Conservation (phyloP, 345 rosid species). For the Populus deltoides region DNA sequence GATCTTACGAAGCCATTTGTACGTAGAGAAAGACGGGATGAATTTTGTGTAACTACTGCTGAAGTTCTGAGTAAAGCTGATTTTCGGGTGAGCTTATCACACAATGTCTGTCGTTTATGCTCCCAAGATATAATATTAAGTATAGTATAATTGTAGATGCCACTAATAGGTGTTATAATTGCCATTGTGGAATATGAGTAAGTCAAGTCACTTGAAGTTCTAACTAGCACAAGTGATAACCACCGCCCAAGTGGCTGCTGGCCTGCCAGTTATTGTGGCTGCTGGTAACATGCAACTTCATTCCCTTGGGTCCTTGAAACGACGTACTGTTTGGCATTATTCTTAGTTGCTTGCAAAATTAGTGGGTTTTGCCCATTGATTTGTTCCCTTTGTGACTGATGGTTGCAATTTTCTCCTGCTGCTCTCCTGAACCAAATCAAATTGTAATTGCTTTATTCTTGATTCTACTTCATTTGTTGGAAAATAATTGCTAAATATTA, state of each 20-base stretch:
- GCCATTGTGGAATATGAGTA: not conserved
- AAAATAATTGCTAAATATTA: not conserved
- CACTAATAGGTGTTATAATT: not conserved
- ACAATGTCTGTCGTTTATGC: not conserved
- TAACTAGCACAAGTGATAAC: not conserved
- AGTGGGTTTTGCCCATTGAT: not conserved
- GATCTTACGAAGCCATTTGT: slow-evolving; percentile 49
- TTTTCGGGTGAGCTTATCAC: slow-evolving; percentile 63
- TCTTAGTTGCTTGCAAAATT: not conserved
- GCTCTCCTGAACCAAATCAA: too few species aligned
- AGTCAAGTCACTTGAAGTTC: not conserved
- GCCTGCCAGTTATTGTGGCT: not conserved
- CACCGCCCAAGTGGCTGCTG: not conserved
- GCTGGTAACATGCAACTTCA: not conserved
- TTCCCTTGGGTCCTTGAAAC: not conserved
- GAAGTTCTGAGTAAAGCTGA: slow-evolving; percentile 69
- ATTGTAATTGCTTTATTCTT: not conserved
- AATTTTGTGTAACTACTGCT: slow-evolving; percentile 53
- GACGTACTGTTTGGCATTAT: not conserved
- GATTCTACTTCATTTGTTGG: not conserved
- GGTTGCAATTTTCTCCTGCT: too few species aligned
- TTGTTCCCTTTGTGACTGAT: not conserved
- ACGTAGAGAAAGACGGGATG: slow-evolving; percentile 22
- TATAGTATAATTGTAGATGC: not conserved
- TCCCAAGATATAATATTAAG: not conserved